Evolutionary conservation across 768 basidiomycete genomes (phyloP).

Genomic region (Tylopilus felleus): DNA sequence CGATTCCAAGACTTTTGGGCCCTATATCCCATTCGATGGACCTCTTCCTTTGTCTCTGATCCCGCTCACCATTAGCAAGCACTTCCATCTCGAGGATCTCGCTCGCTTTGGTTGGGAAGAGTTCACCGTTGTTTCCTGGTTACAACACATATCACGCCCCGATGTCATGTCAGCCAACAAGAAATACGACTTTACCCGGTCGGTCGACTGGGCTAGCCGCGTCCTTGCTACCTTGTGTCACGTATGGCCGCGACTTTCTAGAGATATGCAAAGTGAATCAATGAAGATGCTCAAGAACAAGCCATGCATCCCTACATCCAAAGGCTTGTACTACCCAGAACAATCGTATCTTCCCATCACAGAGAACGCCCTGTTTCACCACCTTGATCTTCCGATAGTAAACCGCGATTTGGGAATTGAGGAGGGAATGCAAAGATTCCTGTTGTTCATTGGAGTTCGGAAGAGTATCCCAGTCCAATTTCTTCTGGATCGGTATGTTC

Average conservation of each 20-base stretch:
- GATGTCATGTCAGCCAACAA: slow-evolving; percentile 33
- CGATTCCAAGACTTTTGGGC: slow-evolving; percentile 50
- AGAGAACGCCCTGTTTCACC: slow-evolving; percentile 38
- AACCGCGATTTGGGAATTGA: slow-evolving; percentile 22
- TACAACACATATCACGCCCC: slow-evolving; percentile 58
- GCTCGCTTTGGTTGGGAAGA: slow-evolving; percentile 72
- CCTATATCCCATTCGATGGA: slow-evolving; percentile 64
- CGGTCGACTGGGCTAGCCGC: slow-evolving; percentile 72
- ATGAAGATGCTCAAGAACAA: slow-evolving; percentile 30
- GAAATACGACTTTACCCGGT: slow-evolving; percentile 59
- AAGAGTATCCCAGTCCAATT: background rate
- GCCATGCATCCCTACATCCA: slow-evolving; percentile 43
- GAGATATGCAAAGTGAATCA: slow-evolving; percentile 30
- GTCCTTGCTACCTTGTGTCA: slow-evolving; percentile 60
- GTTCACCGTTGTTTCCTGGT: slow-evolving; percentile 67
- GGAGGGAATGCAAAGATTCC: background rate
- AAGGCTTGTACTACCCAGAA: slow-evolving; percentile 63
- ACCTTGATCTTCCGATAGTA: background rate
- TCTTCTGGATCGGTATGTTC: background rate
- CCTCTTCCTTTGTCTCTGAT: slow-evolving; percentile 68
- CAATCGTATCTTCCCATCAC: slow-evolving; percentile 80
- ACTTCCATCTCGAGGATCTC: slow-evolving; percentile 50
- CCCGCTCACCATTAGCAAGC: slow-evolving; percentile 43
- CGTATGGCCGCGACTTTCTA: slow-evolving; percentile 63
- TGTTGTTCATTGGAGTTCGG: background rate